A percentile compares a stretch with the other conserved stretches of the same genome.
Evolutionary conservation across 1,139 yeast species (phyloP).

Genomic region (Blastobotrys persicus): DNA sequence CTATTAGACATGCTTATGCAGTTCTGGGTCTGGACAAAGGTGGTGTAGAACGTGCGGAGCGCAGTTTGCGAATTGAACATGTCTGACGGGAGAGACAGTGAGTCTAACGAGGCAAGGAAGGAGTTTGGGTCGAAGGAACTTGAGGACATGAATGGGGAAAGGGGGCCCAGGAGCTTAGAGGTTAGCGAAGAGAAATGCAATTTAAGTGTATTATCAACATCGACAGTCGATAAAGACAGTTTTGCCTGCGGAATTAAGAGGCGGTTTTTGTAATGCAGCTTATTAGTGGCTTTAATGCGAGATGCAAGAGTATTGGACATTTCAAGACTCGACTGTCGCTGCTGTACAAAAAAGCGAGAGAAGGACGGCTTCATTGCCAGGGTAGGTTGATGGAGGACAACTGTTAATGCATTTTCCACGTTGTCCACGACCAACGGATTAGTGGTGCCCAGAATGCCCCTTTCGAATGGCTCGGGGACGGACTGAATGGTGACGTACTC

Average conservation of each 20-base stretch:
- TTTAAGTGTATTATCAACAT: no score
- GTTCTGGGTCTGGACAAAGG: conserved; percentile 4
- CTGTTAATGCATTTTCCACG: conserved; percentile 13
- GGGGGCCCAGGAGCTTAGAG: conserved; percentile 27
- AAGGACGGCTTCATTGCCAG: conserved; percentile 3
- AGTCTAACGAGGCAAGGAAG: conserved; percentile 4
- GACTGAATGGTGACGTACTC: conserved; percentile 33
- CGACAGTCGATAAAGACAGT: conserved; percentile 21
- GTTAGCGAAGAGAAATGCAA: conserved; percentile 31
- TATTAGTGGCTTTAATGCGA: conserved; percentile 13
- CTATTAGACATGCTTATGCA: no score
- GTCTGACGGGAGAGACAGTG: conserved; percentile 5
- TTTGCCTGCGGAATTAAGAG: conserved; percentile 24
- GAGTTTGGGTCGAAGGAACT: neutral
- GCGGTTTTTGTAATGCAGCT: conserved; percentile 18
- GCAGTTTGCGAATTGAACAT: neutral
- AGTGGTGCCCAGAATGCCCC: conserved; percentile 30
- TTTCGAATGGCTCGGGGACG: conserved; percentile 17
- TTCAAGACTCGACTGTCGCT: conserved; percentile 9
- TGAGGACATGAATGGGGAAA: conserved; percentile 11
- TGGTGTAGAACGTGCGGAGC: neutral
- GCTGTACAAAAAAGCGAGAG: conserved; percentile 2
- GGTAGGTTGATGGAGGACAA: conserved; percentile 14
- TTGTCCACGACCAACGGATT: conserved; percentile 28
- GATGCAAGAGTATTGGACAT: conserved; percentile 12